Percentiles rank a stretch among this genome's conserved stretches.
These are phyloP conservation scores for Oropetium thomaeum DNA, from an alignment of 176 grass and related monocot species.

Conservation along the genomic window DNA sequence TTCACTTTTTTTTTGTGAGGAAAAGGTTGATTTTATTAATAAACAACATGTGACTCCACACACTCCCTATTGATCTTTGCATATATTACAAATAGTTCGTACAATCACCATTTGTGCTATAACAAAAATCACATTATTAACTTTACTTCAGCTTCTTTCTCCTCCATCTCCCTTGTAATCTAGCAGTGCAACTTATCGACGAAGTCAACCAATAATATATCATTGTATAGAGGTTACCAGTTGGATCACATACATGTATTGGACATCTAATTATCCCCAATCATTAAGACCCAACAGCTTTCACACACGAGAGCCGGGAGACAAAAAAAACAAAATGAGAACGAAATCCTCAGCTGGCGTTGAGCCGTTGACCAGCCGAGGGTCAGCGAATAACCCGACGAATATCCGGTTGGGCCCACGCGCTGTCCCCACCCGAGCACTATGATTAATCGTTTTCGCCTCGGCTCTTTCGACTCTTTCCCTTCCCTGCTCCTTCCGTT, in stretches of 20 bases:
- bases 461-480: background rate
- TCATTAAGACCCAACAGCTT: background rate
- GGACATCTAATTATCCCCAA: background rate
- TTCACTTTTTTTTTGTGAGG: too few relatives aligned
- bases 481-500: background rate
- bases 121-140: background rate
- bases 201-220: background rate
- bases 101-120: too few relatives aligned
- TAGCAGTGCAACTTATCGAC: background rate
- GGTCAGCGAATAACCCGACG: constrained; percentile 25
- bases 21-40: too few relatives aligned
- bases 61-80: too few relatives aligned
- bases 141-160: background rate
- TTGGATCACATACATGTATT: background rate
- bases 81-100: too few relatives aligned
- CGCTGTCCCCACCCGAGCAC: background rate
- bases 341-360: background rate
- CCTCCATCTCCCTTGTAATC: background rate
- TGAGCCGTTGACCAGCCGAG: background rate
- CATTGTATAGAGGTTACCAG: background rate
- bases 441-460: background rate
- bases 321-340: background rate
- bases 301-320: too few relatives aligned
- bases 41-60: too few relatives aligned
- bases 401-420: constrained; percentile 21